phyloP scores from a whole-genome alignment of 2,329 filamentous ascomycete genomes.

The Phyllosticta citriasiana region DNA sequence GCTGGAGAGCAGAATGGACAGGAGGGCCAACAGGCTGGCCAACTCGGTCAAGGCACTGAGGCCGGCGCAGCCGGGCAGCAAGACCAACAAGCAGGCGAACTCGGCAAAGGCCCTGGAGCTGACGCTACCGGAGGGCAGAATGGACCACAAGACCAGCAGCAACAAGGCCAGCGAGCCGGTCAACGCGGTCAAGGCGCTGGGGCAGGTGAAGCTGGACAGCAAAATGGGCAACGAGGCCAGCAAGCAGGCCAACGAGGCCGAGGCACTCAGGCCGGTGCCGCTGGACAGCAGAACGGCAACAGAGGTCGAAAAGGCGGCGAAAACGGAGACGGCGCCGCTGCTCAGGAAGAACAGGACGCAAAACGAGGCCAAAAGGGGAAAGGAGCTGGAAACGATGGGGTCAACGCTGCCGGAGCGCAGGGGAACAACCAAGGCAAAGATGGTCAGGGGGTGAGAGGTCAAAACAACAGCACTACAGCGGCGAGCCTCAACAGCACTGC shows the following conservation, averaged over 20 bases:
- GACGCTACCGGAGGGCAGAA: no score
- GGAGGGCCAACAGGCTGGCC: no score
- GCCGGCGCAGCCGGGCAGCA: not conserved
- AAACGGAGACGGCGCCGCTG: not conserved
- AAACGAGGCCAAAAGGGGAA: not conserved
- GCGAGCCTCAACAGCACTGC: not conserved
- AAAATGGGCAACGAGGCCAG: not conserved
- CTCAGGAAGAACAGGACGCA: not conserved
- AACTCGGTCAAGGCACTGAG: no score
- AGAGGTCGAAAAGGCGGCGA: not conserved
- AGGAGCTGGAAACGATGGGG: not conserved
- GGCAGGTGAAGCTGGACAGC: not conserved
- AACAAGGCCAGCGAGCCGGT: not conserved
- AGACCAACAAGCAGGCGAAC: not conserved
- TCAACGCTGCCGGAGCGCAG: not conserved
- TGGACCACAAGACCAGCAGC: no score
- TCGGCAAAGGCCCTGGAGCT: not conserved
- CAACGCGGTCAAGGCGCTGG: not conserved
- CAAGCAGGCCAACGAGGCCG: not conserved
- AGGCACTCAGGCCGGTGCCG: not conserved
- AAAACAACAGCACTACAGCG: not conserved
- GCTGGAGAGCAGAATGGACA: no score
- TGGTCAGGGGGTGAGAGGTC: constrained; percentile 12
- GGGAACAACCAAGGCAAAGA: constrained; percentile 11
- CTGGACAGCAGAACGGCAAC: not conserved